Evolutionary conservation across 148 eudicot species (phyloP), one percentile per base, ranked within the genome.

Genomic region (Vaccinium myrtillus): DNA sequence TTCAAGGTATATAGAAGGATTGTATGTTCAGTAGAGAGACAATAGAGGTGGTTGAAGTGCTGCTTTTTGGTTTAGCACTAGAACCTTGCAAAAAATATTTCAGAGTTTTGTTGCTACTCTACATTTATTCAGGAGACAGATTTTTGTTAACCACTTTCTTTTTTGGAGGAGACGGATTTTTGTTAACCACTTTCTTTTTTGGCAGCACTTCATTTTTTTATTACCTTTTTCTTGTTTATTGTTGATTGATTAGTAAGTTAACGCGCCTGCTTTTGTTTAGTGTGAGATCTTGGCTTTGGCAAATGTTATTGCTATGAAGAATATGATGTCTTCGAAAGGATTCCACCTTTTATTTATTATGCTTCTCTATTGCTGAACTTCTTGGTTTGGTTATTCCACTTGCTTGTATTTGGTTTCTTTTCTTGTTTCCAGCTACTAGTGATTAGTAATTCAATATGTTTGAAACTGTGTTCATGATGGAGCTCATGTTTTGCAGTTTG

Each of bases 401-500:
- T 18, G 13, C 46, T 19, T 53, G 19, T 78, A 10, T 8, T 18
- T 36, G 12, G 43, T 8, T 79, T 36, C 25, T 46, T 3, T 65
- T 48, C n/a, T 43, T 14, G 78, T 71, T 70, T 18, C 46, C 50
- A 18, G 11, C 30, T 25, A 25, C 30, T 81, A 49, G n/a, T 21
- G n/a, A 7, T 4, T 11, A 59, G 73, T 67, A 8, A 25, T 67
- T 1, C 15, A 6, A n/a, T 58, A 59, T 23, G 46, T 85, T 59
- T 54, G 23, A 75, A 46, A 55, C n/a, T 75, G 32, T 73, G 21
- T 53, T 77, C 36, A 61, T 70, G 54, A n/a, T 50, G 13, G 21
- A 16, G 23, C 30, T 80, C 54, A 83, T 82, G 10, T 49, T 87
- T 71, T 87, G 91, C 90, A 94, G 98, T 93, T 94, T 87, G 98